phyloP scores from a whole-genome alignment of 179 eudicot species.

The Spergularia azorica region DNA sequence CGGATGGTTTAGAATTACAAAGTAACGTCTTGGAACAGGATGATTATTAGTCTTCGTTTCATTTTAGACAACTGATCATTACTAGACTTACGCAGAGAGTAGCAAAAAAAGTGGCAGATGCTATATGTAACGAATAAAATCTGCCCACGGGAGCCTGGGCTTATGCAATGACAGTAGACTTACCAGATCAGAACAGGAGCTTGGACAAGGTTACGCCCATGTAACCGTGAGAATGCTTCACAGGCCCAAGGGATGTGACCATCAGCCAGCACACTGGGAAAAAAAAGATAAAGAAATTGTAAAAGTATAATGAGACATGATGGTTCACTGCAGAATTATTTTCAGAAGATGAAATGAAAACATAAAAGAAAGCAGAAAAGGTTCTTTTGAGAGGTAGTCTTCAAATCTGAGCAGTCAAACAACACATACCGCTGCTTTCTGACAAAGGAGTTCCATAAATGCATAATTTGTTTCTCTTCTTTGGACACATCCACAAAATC shows the following conservation, averaged over 20 bases:
- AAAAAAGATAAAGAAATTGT: neutral
- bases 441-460: conserved; percentile 99
- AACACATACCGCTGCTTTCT: conserved; percentile 78
- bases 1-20: no score
- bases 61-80: no score
- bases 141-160: no score
- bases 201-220: conserved; percentile 59
- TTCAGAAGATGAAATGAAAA: neutral
- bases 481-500: conserved; percentile 96
- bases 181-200: conserved; percentile 83
- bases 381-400: no score
- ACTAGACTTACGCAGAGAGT: no score
- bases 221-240: conserved; percentile 78
- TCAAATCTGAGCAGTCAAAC: neutral
- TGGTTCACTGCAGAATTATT: neutral
- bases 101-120: no score
- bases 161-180: no score
- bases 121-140: no score
- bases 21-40: no score
- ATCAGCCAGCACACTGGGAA: conserved; percentile 80
- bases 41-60: no score
- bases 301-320: neutral
- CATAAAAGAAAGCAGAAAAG: neutral
- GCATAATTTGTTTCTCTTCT: conserved; percentile 96
- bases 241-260: conserved; percentile 99